Evolutionary conservation across 371 early-diverging fungal species (phyloP), one percentile per base, ranked within the genome.

Genomic region (Mucor piriformis): DNA sequence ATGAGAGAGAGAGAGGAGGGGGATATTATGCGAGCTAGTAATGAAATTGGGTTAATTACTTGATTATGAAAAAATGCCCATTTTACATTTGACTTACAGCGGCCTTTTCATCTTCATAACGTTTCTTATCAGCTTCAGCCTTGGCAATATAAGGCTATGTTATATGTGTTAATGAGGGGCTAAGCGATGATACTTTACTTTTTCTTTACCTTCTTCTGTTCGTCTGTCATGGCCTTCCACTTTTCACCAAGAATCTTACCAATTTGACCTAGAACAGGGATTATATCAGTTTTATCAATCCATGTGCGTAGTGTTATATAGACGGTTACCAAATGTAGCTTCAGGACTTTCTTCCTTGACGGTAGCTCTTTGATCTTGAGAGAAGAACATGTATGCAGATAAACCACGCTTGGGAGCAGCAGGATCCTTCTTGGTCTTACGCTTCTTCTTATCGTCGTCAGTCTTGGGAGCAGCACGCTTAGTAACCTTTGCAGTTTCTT

Each of bases 321-420:
- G n/a, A n/a, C n/a, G n/a, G n/a, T 64, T 82, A 88, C 92, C 92
- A 72, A 94, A 93, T 44, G 80, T 77, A 40, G 87, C 88, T 3
- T 86, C 83, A 57, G 94, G 93, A 82, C 93, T 88, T 46, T 89
- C 85, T 40, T 77, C 76, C 79, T 87, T 82, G 49, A 95, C 83
- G 50, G 72, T 65, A 55, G 80, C 68, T 60, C 95, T 82, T 70
- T 83, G 71, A 54, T 88, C 93, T 64, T 85, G 83, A 42, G 88
- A 86, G 82, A 91, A 93, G 79, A 87, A 81, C 82, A 94, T 84
- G 82, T 90, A 94, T 25, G 92, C 88, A 16, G 92, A 86, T 60
- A 90, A 77, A 32, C 87, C 84, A 70, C 89, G 85, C 83, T 95
- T 95, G 81, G 95, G 94, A 38, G 42, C 85, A 62, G 69, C 70